phyloP scores from a whole-genome alignment of 2,329 filamentous ascomycete species.

The Calonectria hongkongensis region DNA sequence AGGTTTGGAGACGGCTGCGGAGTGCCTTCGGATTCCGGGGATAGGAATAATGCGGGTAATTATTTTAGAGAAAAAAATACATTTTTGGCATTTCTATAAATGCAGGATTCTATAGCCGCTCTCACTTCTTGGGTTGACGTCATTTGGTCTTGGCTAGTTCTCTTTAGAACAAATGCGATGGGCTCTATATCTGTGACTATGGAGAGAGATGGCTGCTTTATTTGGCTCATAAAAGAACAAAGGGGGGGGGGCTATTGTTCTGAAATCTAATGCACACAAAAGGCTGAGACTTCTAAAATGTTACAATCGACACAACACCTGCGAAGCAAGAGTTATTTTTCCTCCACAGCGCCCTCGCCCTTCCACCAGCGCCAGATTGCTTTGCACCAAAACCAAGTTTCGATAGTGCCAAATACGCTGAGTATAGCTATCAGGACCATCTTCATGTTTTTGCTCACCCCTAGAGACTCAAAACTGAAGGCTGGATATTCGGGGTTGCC shows the following conservation, averaged over 20 bases:
- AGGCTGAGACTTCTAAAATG: too few relatives aligned
- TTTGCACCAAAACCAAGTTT: slow-evolving; percentile 59
- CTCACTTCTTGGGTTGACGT: too few relatives aligned
- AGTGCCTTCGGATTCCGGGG: not conserved
- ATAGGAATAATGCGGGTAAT: not conserved
- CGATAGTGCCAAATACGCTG: slow-evolving; percentile 57
- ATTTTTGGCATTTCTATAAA: not conserved
- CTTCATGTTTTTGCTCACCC: slow-evolving; percentile 56
- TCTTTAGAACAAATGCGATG: too few relatives aligned
- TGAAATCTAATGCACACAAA: not conserved
- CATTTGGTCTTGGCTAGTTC: too few relatives aligned
- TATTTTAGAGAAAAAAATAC: not conserved
- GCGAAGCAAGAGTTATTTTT: not conserved
- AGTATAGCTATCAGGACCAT: slow-evolving; percentile 52
- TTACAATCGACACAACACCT: not conserved
- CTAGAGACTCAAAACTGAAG: slow-evolving; percentile 54
- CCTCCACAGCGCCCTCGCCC: not conserved
- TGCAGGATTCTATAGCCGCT: too few relatives aligned
- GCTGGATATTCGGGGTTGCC: slow-evolving; percentile 47
- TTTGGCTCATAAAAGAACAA: not conserved
- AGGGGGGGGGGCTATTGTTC: not conserved
- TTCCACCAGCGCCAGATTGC: slow-evolving; percentile 56
- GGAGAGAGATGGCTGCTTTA: too few relatives aligned
- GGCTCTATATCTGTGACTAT: too few relatives aligned
- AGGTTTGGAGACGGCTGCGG: slow-evolving; percentile 26